Percentiles rank a stretch among this genome's conserved stretches.
Evolutionary conservation across 2,329 filamentous ascomycete species (phyloP).

Genomic region (Ilyonectria mors-panacis): DNA sequence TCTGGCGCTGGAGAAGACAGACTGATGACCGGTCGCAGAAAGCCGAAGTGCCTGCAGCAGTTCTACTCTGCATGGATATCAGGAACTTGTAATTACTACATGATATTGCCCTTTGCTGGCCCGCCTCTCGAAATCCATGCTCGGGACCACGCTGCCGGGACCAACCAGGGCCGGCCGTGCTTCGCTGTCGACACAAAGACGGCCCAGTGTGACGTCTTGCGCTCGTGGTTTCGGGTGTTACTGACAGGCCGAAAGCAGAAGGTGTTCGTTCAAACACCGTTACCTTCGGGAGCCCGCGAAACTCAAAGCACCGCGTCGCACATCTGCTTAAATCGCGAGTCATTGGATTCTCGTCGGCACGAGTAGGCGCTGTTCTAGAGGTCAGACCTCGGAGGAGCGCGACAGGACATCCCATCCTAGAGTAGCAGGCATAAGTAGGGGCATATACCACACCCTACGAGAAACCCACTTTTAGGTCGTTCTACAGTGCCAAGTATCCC

Average conservation of each 20-base stretch:
- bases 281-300: neutral
- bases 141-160: conserved; percentile 1
- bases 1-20: neutral
- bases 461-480: too few species aligned
- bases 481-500: too few species aligned
- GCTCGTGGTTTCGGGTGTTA: conserved; percentile 10
- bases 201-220: conserved; percentile 19
- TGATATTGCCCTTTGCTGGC: neutral
- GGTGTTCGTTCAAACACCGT: neutral
- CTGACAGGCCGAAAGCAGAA: neutral
- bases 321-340: neutral
- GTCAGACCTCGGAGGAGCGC: neutral
- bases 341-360: neutral
- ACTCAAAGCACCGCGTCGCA: neutral
- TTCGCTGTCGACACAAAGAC: conserved; percentile 5
- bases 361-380: too few species aligned
- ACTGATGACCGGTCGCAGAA: neutral
- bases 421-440: too few species aligned
- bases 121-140: conserved; percentile 13
- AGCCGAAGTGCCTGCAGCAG: neutral
- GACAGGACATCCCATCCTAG: neutral
- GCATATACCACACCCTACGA: too few species aligned
- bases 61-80: neutral
- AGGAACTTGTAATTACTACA: neutral
- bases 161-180: conserved; percentile 17